These are phyloP conservation scores for Acanthamoeba rhysodes DNA, from an alignment of 208 protist genomes.

Conservation along the genomic window DNA sequence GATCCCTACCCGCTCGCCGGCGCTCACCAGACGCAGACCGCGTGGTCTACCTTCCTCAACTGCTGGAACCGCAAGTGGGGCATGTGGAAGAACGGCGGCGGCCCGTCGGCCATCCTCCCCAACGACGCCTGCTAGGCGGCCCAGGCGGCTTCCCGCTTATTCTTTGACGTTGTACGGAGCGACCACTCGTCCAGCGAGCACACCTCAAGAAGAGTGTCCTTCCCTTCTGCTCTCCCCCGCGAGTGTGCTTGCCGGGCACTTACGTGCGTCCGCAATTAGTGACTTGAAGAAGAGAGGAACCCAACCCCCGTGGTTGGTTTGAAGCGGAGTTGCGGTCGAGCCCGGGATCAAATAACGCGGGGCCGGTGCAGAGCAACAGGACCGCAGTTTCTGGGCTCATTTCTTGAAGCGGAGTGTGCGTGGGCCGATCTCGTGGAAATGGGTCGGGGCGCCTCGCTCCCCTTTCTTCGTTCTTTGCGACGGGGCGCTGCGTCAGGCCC, in stretches of 20 bases:
- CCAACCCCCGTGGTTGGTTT: too few species aligned
- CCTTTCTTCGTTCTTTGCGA: constrained; percentile 8
- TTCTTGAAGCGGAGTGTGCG: constrained; percentile 46
- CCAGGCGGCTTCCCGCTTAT: too few species aligned
- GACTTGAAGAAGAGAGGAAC: too few species aligned
- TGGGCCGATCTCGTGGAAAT: background rate
- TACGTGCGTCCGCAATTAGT: too few species aligned
- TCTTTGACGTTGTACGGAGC: too few species aligned
- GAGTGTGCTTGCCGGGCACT: too few species aligned
- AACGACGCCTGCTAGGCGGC: constrained; percentile 30
- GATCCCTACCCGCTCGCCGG: constrained; percentile 31
- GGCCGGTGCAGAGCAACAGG: background rate
- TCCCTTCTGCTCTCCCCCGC: too few species aligned
- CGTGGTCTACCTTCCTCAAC: constrained; percentile 24
- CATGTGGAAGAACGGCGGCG: constrained; percentile 12
- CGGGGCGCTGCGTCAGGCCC: too few species aligned
- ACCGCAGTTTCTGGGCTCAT: background rate
- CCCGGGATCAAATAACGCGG: background rate
- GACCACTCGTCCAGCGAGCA: too few species aligned
- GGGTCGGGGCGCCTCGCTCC: background rate
- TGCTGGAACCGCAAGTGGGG: constrained; percentile 56
- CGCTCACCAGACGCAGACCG: background rate
- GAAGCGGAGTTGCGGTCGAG: background rate
- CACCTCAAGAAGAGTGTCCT: too few species aligned
- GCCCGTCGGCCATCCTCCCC: constrained; percentile 23